Conservation (phyloP, 352 stramenopile genomes). For the Pythium aquatile region DNA sequence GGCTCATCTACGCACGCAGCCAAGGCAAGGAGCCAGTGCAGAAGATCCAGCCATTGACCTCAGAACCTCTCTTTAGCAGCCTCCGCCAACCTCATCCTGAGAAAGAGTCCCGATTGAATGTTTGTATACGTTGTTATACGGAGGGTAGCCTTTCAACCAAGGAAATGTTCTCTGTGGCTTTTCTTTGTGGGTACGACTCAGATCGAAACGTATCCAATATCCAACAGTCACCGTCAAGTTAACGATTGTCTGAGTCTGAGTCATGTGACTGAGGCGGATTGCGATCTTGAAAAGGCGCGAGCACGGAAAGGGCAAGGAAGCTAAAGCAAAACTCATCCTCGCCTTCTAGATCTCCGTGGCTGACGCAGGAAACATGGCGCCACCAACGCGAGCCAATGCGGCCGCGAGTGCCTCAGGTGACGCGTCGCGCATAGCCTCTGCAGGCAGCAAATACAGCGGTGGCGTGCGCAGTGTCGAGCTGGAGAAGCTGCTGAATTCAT, state of each 20-base stretch:
- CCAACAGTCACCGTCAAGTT: neutral
- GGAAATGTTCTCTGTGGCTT: neutral
- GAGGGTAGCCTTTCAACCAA: conserved; percentile 4
- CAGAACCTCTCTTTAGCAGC: neutral
- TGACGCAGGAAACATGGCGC: neutral
- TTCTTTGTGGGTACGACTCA: conserved; percentile 6
- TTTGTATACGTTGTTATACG: conserved; percentile 19
- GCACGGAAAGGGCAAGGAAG: neutral
- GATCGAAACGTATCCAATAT: conserved; percentile 2
- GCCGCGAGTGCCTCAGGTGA: neutral
- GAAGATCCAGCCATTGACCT: conserved; percentile 17
- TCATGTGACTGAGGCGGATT: neutral
- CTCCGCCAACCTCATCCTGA: neutral
- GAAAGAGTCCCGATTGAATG: too few species aligned
- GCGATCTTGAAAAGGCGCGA: conserved; percentile 13
- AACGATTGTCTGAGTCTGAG: neutral
- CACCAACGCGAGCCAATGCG: neutral
- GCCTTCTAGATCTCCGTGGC: neutral
- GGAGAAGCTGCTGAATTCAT: conserved; percentile 53
- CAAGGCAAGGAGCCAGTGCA: conserved; percentile 25
- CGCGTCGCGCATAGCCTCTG: neutral
- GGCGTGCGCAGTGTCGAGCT: conserved; percentile 47
- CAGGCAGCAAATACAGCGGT: neutral
- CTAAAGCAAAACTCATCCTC: neutral
- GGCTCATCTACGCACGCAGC: conserved; percentile 1